These are phyloP conservation scores for Colletotrichum lupini DNA, from an alignment of 2,329 filamentous ascomycete species.

Conservation along the genomic window DNA sequence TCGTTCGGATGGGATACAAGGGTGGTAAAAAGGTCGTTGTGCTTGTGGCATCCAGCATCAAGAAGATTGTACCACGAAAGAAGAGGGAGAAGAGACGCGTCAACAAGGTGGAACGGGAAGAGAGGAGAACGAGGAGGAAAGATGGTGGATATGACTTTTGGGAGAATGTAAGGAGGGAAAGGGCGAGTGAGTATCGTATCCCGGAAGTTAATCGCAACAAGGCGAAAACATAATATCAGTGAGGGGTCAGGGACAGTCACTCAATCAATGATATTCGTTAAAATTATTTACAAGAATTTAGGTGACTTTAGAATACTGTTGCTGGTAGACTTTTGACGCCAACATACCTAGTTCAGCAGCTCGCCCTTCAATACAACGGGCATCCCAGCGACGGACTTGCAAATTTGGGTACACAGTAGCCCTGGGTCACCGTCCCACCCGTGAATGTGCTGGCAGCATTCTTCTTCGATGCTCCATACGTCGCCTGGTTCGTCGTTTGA, in stretches of 20 bases:
- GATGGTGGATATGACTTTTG: constrained; percentile 54
- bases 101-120: constrained; percentile 21
- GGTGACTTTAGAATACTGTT: no score
- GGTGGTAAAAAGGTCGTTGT: background rate
- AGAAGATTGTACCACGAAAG: constrained; percentile 15
- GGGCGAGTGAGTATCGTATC: constrained; percentile 52
- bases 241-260: no score
- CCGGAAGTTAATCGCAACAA: constrained; percentile 50
- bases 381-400: background rate
- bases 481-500: background rate
- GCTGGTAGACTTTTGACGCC: no score
- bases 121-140: constrained; percentile 32
- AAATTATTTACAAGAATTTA: background rate
- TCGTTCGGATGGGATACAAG: constrained; percentile 42
- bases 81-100: constrained; percentile 34
- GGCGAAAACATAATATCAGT: background rate
- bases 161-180: constrained; percentile 51
- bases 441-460: background rate
- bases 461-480: background rate
- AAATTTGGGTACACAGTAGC: background rate
- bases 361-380: background rate
- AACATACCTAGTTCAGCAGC: no score
- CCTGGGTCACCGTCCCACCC: background rate
- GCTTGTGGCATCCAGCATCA: background rate
- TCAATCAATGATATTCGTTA: no score